Base-by-base conservation (phyloP, 192 early-diverging fungal genomes). In the Coemansia sp. region DNA sequence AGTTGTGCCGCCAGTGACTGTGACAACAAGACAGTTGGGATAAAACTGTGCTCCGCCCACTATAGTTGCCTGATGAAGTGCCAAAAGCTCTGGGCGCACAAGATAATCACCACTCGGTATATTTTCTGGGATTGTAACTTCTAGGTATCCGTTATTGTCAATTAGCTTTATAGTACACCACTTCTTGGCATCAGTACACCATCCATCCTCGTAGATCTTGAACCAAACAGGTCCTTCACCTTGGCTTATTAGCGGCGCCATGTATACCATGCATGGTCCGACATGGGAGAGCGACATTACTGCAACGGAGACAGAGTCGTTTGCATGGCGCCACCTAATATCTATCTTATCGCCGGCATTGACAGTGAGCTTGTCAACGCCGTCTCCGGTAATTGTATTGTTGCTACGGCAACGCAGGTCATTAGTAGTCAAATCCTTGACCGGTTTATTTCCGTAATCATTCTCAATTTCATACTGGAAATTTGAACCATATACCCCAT, bases 261-360 rank as follows among this genome's bases (percentile, higher is more conserved):
- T 63, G n/a, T 63, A 63, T 63, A 63, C 15, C 50, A 63, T 63
- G 25, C 61, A 63, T n/a, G 61, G 61, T 1, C 61, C 61, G 20
- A 63, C 33, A 25, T 63, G 61, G 22, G 61, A 63, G 19, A 32
- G 61, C 9, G 61, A 63, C 61, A 63, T 63, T 38, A 63, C 61
- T 36, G 34, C 9, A 19, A 63, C 48, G 14, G 19, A 25, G 35
- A 52, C 61, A 35, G 61, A 52, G 48, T 63, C 52, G 20, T 63
- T 33, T 1, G 17, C 23, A 36, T 63, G 61, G 22, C 42, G 61
- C 61, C 61, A 63, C 14, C 42, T 35, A 5, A 63, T 52, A 9
- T 36, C 19, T 52, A 63, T 13, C 9, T 19, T 38, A 0, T 38
- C 61, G 7, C 61, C 61, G n/a, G 61, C 61, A 14, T 36, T 4